Percentiles rank a stretch among this genome's conserved stretches.
phyloP scores from a whole-genome alignment of 148 eudicot genomes.

The Cornus controversa region DNA sequence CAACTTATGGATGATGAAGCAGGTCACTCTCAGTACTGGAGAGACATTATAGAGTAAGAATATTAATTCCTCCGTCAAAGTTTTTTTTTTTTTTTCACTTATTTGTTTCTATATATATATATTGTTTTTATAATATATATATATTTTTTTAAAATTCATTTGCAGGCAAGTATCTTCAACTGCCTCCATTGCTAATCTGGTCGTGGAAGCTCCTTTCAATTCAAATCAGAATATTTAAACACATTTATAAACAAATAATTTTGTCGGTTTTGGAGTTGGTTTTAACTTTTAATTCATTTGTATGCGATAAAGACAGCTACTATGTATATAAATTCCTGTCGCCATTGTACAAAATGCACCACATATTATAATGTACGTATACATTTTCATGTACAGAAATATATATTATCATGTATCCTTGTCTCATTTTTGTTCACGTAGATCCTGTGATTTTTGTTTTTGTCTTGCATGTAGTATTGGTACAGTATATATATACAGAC shows the following conservation, averaged over 20 bases:
- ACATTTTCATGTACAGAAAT: no score
- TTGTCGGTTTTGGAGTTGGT: not conserved
- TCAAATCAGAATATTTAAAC: not conserved
- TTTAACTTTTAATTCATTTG: not conserved
- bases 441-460: no score
- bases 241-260: constrained; percentile 10
- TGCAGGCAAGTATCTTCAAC: constrained; percentile 41
- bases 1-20: constrained; percentile 38
- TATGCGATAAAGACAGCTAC: not conserved
- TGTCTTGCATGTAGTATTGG: no score
- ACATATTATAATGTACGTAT: not conserved
- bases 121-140: not conserved
- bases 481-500: no score
- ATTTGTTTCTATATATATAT: not conserved
- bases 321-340: not conserved
- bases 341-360: constrained; percentile 9
- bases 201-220: constrained; percentile 9
- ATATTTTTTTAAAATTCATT: not conserved
- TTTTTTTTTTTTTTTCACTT: not conserved
- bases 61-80: not conserved
- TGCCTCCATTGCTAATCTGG: constrained; percentile 37
- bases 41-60: constrained; percentile 47
- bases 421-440: no score
- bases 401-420: no score
- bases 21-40: constrained; percentile 47